Percentiles rank a stretch among this genome's conserved stretches.
phyloP scores from a whole-genome alignment of 441 rosid genomes.

The Brassica hybrid region DNA sequence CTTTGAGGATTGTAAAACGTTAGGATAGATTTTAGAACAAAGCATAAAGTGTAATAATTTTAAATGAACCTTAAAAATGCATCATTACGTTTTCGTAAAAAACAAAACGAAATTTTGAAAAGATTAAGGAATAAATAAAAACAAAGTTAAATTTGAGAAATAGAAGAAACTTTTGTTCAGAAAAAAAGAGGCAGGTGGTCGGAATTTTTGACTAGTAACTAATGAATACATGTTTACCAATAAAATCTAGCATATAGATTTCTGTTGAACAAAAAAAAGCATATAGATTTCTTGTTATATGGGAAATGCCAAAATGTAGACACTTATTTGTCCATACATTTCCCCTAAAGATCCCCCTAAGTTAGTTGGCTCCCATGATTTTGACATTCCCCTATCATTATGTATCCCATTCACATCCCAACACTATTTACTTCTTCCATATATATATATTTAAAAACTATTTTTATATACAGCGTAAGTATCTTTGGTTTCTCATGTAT shows the following conservation, averaged over 20 bases:
- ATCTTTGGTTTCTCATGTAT: no score
- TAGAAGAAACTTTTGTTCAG: not conserved
- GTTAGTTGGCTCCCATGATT: slow-evolving; percentile 50
- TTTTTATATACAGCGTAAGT: no score
- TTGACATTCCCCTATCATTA: slow-evolving; percentile 37
- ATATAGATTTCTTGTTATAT: not conserved
- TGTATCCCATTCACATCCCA: slow-evolving; percentile 42
- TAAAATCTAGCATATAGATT: not conserved
- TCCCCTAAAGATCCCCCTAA: slow-evolving; percentile 30
- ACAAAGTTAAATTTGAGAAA: not conserved
- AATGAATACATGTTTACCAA: slow-evolving; percentile 30
- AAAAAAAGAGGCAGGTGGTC: slow-evolving; percentile 13
- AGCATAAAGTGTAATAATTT: not conserved
- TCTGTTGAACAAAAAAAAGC: no score
- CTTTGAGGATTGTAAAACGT: not conserved
- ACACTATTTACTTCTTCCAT: slow-evolving; percentile 22
- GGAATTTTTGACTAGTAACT: slow-evolving; percentile 26
- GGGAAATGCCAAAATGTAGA: slow-evolving; percentile 35
- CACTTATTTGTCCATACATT: slow-evolving; percentile 27
- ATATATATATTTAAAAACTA: not conserved
- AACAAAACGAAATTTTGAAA: not conserved
- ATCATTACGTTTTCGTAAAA: not conserved
- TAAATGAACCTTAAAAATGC: not conserved
- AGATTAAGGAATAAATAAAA: not conserved
- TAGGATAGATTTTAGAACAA: not conserved